Base-by-base conservation (phyloP, 495 filamentous ascomycete genomes). In the Penicillium cosmopolitanum region DNA sequence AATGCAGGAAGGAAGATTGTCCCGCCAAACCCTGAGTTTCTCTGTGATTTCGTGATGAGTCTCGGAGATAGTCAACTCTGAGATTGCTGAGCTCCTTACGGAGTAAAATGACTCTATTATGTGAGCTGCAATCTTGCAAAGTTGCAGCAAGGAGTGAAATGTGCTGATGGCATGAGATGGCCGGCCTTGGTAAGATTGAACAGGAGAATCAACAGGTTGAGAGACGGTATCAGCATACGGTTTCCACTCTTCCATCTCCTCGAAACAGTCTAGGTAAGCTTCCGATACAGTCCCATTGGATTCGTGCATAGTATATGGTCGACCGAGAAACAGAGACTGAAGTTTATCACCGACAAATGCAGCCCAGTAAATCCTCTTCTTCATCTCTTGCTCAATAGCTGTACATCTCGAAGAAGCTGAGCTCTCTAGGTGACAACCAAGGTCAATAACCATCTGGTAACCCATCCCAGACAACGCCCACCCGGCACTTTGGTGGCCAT, bases 401-500 rank as follows among this genome's bases (percentile, higher is more conserved):
- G 7, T 12, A 4, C 1, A 44, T 5, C 15, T 55, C 7, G 58
- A 48, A 21, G 58, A 53, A 10, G 56, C 40, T n/a, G 60, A 5
- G 33, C 34, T n/a, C 25, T 62, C 58, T 35, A 73, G 23, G 51
- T 77, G 73, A 3, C 63, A 51, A 2, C 73, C 73, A 4, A 76
- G 46, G 50, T 77, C 73, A 23, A 71, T 70, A 13, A 75, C 70
- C 63, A 74, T 74, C 8, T 65, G 58, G 54, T 75, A 76, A 3
- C 60, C 74, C 53, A 72, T 48, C 43, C 66, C 56, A 47, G 58
- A 66, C 15, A 58, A 47, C 7, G 50, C 36, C 66, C 66, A 68
- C 13, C 60, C 62, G 12, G 66, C 63, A 36, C 60, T 68, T 52
- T 53, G 55, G 13, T 51, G 34, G 12, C 66, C 66, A 11, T 61